Conservation (phyloP, 495 filamentous ascomycete species). For the Schizothecium vesticola region DNA sequence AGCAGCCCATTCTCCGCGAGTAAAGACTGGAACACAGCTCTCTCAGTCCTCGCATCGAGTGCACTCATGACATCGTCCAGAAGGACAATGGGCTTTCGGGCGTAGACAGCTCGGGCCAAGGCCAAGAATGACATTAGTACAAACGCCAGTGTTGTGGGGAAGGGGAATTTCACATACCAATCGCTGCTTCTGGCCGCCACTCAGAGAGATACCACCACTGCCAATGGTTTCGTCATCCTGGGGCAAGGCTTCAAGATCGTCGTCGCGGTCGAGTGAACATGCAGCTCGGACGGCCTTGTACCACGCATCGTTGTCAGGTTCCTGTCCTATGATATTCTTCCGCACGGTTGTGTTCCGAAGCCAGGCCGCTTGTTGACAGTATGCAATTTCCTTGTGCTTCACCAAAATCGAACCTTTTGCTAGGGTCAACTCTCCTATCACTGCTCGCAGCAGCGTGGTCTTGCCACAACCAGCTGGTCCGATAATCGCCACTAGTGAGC, state of each 20-base stretch:
- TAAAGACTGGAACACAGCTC: conserved; percentile 48
- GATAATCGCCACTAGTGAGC: too few relatives aligned
- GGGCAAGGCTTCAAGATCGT: conserved; percentile 47
- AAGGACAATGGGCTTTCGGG: conserved; percentile 17
- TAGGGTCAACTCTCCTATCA: conserved; percentile 25
- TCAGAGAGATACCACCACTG: conserved; percentile 55
- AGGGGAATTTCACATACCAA: too few relatives aligned
- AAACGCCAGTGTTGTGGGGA: too few relatives aligned
- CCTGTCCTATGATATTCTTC: conserved; percentile 23
- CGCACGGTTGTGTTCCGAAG: conserved; percentile 31
- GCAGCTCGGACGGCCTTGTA: conserved; percentile 48
- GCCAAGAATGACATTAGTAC: conserved; percentile 16
- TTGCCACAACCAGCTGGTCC: conserved; percentile 34
- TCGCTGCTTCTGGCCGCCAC: conserved; percentile 60
- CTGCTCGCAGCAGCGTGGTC: conserved; percentile 27
- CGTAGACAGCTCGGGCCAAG: conserved; percentile 31
- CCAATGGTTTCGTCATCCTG: conserved; percentile 52
- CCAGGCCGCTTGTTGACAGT: conserved; percentile 37
- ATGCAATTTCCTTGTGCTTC: conserved; percentile 17
- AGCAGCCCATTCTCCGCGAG: conserved; percentile 25
- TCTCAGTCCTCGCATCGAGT: conserved; percentile 53
- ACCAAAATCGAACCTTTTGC: background rate
- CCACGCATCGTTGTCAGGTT: conserved; percentile 55
- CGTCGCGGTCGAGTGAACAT: conserved; percentile 52
- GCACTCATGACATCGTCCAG: conserved; percentile 52